A percentile compares a stretch with the other conserved stretches of the same genome.
Conservation (phyloP, 2,329 filamentous ascomycete genomes). For the Aspergillus pseudonomiae region DNA sequence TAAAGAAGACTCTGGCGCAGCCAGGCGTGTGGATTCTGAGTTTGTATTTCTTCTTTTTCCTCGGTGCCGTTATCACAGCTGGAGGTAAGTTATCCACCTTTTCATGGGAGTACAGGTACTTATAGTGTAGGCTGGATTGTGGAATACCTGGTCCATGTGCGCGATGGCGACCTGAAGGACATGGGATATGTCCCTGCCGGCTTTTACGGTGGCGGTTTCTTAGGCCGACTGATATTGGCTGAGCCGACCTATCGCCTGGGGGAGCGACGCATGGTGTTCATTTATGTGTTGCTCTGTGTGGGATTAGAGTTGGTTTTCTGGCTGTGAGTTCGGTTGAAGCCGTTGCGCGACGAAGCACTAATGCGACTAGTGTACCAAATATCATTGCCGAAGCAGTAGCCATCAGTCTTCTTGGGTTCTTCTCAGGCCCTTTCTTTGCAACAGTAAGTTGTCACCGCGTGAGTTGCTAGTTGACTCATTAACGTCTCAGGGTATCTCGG, state of each 20-base stretch:
- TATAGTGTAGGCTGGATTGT: slow-evolving; percentile 62
- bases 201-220: slow-evolving; percentile 60
- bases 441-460: slow-evolving; percentile 41
- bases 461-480: not conserved
- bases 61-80: slow-evolving; percentile 60
- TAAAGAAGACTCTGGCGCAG: slow-evolving; percentile 25
- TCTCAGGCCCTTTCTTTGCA: slow-evolving; percentile 62
- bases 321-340: slow-evolving; percentile 38
- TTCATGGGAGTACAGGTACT: not conserved
- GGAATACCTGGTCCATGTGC: slow-evolving; percentile 64
- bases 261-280: slow-evolving; percentile 59
- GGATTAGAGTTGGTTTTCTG: slow-evolving; percentile 63
- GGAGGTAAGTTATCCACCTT: slow-evolving; percentile 30
- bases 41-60: slow-evolving; percentile 66
- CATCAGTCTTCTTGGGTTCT: slow-evolving; percentile 60
- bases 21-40: slow-evolving; percentile 59
- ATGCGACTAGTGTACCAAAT: slow-evolving; percentile 40
- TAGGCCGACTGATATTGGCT: slow-evolving; percentile 60
- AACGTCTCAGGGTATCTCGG: slow-evolving; percentile 45
- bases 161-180: slow-evolving; percentile 57
- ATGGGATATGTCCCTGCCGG: slow-evolving; percentile 67
- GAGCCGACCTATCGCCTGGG: slow-evolving; percentile 64
- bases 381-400: slow-evolving; percentile 56
- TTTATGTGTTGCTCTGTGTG: slow-evolving; percentile 57
- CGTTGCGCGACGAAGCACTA: not conserved